Conservation (phyloP, 345 rosid genomes). For the Citrus hindsii region DNA sequence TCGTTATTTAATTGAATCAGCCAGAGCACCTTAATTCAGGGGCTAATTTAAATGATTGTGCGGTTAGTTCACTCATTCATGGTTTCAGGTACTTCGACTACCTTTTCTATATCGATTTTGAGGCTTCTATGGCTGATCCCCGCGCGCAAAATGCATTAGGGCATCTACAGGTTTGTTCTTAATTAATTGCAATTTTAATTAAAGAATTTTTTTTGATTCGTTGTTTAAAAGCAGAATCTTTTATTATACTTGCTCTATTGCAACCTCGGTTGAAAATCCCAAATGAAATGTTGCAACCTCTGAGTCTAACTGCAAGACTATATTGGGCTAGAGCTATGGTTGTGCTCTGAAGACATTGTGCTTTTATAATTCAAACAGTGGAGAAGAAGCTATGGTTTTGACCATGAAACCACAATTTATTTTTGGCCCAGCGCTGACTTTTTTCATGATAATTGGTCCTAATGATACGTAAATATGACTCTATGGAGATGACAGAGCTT, state of each 20-base stretch:
- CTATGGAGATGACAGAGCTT: not conserved
- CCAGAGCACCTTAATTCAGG: not conserved
- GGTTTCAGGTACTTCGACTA: slow-evolving; percentile 46
- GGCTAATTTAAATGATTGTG: not conserved
- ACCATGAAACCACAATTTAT: no score
- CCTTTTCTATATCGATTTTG: slow-evolving; percentile 52
- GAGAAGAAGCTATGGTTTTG: not conserved
- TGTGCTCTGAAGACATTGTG: not conserved
- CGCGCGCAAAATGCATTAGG: slow-evolving; percentile 54
- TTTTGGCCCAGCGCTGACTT: no score
- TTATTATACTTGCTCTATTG: not conserved
- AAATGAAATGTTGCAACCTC: not conserved
- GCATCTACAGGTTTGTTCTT: slow-evolving; percentile 38
- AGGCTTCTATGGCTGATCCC: slow-evolving; percentile 59
- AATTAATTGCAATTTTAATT: not conserved
- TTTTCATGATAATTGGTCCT: not conserved
- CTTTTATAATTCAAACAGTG: not conserved
- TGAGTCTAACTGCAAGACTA: not conserved
- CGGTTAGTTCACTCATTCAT: slow-evolving; percentile 1
- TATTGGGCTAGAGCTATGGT: not conserved
- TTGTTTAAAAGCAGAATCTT: not conserved
- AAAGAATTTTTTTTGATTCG: not conserved
- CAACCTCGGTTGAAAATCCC: not conserved
- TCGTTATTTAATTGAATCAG: not conserved
- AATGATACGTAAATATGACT: not conserved